Evolutionary conservation across 345 rosid species (phyloP).

Genomic region (Eucalyptus regnans): DNA sequence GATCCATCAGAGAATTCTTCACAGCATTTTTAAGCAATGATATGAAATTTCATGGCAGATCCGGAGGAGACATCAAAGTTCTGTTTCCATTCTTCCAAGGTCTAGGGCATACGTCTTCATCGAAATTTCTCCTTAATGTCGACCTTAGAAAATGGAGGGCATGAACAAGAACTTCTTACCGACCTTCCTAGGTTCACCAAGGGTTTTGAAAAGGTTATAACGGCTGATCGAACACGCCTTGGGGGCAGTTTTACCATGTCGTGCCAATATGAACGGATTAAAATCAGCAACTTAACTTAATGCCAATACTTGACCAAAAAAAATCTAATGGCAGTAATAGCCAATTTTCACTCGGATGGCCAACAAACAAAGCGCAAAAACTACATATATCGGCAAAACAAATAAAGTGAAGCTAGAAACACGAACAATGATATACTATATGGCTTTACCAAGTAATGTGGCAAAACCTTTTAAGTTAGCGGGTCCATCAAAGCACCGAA

Average conservation of each 20-base stretch:
- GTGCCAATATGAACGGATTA: not conserved
- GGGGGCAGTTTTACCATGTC: not conserved
- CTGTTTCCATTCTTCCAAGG: not conserved
- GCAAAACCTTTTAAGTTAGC: not conserved
- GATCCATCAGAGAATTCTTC: not conserved
- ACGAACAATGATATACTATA: not conserved
- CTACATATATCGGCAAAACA: not conserved
- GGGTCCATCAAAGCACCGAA: not conserved
- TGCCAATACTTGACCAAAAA: not conserved
- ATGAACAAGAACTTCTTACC: not conserved
- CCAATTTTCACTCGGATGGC: not conserved
- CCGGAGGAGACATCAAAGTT: not conserved
- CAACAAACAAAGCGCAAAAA: not conserved
- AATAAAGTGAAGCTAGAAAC: not conserved
- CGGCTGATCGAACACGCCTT: not conserved
- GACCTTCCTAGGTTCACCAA: not conserved
- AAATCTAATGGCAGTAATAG: not conserved
- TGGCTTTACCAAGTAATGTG: not conserved
- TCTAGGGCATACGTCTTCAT: not conserved
- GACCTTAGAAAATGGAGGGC: not conserved
- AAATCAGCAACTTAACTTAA: not conserved
- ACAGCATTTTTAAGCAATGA: not conserved
- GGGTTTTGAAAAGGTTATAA: not conserved
- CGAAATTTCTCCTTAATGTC: not conserved
- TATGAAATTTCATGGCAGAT: not conserved